Base-by-base conservation (phyloP, 139 green algal species). In the Chlamydomonas sp. region DNA sequence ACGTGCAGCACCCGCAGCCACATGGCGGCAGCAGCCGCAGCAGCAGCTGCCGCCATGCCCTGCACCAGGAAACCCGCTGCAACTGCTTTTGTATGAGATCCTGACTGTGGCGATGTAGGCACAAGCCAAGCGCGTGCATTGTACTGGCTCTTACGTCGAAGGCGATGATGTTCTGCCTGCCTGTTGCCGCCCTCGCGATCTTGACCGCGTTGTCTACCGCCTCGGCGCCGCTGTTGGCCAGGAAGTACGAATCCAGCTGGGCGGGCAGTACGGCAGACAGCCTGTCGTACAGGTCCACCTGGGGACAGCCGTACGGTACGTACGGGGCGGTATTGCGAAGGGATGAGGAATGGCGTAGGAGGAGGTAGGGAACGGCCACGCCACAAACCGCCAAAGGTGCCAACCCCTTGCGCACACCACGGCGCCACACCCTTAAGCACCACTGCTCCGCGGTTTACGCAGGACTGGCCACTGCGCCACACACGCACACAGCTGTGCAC, bases 151-250 rank as follows among this genome's bases (percentile, higher is more conserved):
- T 61, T 72, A 96, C 95, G 16, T 97, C 94, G 77, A 98, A 98
- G 10, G 89, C 87, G 62, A 98, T 97, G 87, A 98, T 92, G 89
- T 96, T 97, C 4, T 94, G 93, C 3, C 89, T 85, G 4, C 92
- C 91, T 7, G 96, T 98, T 63, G 90, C 89, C 0, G 89, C 94
- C n/a, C 95, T 90, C 1, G 96, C 95, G 10, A 98, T 92, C 92
- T 98, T 98, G 77, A 98, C 90, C 0, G 96, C 96, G 67, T 98
- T 98, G 58, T 98, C 96, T 17, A 97, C 94, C 5, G 95, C 95
- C 92, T 98, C 96, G n/a, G 84, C 89, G 77, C 96, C 94, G 79
- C 83, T 93, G 86, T 88, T 88, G 16, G 84, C 75, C 57, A 88
- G 84, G 8, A 88, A 68, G 63, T 78, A 83, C 3, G 64, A 61